Evolutionary conservation across 352 stramenopile genomes (phyloP), one percentile per base, ranked within the genome.

Genomic region (Globisporangium takayamanum): DNA sequence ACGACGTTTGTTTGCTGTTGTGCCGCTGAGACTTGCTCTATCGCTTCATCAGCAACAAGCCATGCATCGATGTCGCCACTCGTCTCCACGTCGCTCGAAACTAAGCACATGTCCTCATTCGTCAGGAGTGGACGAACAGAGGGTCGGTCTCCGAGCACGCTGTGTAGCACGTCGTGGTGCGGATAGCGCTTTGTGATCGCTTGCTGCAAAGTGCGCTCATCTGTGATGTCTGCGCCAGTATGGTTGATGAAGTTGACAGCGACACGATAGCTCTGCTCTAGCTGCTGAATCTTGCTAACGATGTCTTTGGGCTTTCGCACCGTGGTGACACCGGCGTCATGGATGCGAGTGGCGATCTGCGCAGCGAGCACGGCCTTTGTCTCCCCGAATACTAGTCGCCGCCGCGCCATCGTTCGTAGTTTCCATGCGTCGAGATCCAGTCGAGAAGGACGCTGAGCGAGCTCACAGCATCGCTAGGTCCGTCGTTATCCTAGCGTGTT

Each of bases 261-360:
- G 5, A 47, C 46, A 20, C 53, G 57, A 25, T 55, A 65, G 50
- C 63, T 69, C 30, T 56, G 57, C 44, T 69, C 57, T 0, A 69
- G 53, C 37, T 56, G 51, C 1, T 53, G 16, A 12, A 68, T 54
- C 47, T 68, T 68, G 8, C 8, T 64, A 8, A 68, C 37, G 12
- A 68, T 64, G 55, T 64, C 57, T 28, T 68, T 68, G 0, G 44
- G n/a, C 39, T 63, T 60, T 10, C 54, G 26, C 7, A 44, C 11
- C 12, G 3, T 4, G 10, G 30, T 18, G 20, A 56, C 12, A 2
- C 51, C 51, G 0, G 11, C 11, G 1, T 33, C 39, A 7, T 12
- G 30, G 20, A 56, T 56, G 0, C 33, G 51, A 8, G 18, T 22
- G 5, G 28, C 30, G 18, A 56, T 56, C 12, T 56, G 33, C 3